phyloP scores from a whole-genome alignment of 306 rosid species.

The Gynostemma pentaphyllum region DNA sequence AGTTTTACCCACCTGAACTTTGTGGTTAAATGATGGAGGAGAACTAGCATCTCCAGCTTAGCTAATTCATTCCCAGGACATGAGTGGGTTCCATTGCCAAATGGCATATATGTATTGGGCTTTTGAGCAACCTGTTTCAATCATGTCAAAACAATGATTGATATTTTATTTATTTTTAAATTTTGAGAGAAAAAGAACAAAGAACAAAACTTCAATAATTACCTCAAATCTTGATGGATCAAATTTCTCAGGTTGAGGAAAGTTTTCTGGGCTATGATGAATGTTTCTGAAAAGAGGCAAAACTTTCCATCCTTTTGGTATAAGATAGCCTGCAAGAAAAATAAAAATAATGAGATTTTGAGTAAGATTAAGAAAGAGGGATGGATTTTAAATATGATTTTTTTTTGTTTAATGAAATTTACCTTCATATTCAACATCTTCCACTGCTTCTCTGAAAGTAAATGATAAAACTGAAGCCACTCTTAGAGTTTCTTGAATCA shows the following conservation, averaged over 20 bases:
- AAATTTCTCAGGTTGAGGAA: slow-evolving; percentile 71
- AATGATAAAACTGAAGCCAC: slow-evolving; percentile 85
- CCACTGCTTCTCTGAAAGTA: slow-evolving; percentile 91
- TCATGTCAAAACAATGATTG: slow-evolving; percentile 5
- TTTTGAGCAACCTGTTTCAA: slow-evolving; percentile 63
- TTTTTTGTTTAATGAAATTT: neutral
- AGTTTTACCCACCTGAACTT: slow-evolving; percentile 63
- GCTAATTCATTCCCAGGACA: slow-evolving; percentile 98
- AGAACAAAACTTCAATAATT: slow-evolving; percentile 9
- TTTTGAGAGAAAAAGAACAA: neutral
- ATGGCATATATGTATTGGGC: slow-evolving; percentile 88
- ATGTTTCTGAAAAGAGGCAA: slow-evolving; percentile 89
- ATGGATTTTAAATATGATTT: slow-evolving; percentile 8
- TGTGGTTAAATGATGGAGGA: slow-evolving; percentile 85
- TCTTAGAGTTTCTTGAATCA: slow-evolving; percentile 87
- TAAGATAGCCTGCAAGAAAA: slow-evolving; percentile 69
- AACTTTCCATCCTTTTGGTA: slow-evolving; percentile 98
- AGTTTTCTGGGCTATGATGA: slow-evolving; percentile 73
- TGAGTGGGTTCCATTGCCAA: slow-evolving; percentile 90
- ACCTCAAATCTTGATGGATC: slow-evolving; percentile 97
- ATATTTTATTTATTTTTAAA: neutral
- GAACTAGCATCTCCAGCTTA: slow-evolving; percentile 78
- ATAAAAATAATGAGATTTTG: too few relatives aligned
- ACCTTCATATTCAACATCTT: slow-evolving; percentile 91
- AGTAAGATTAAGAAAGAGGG: neutral